Evolutionary conservation across 805 yeast genomes (phyloP).

Genomic region (Starmerella bombi): DNA sequence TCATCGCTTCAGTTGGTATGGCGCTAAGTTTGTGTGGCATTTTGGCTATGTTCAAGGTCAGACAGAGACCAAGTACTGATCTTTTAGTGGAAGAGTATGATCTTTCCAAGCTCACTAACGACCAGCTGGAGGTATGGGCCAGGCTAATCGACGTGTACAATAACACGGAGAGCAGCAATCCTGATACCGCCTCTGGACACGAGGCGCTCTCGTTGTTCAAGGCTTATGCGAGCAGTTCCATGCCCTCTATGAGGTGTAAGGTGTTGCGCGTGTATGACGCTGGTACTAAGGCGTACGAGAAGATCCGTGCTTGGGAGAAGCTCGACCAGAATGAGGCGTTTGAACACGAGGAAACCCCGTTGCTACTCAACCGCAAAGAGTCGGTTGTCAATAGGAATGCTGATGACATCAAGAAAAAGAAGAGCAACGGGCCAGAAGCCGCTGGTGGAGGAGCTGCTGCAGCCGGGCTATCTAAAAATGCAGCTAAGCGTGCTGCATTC

Average conservation of each 20-base stretch:
- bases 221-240: slow-evolving; percentile 24
- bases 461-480: slow-evolving; percentile 23
- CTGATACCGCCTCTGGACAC: slow-evolving; percentile 27
- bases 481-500: slow-evolving; percentile 22
- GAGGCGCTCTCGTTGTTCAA: slow-evolving; percentile 26
- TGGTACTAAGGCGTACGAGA: slow-evolving; percentile 21
- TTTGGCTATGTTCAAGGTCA: slow-evolving; percentile 18
- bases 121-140: slow-evolving; percentile 25
- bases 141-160: slow-evolving; percentile 26
- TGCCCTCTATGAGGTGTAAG: slow-evolving; percentile 23
- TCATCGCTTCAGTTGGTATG: slow-evolving; percentile 16
- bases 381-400: slow-evolving; percentile 13
- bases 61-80: slow-evolving; percentile 22
- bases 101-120: slow-evolving; percentile 18
- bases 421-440: too few relatives aligned
- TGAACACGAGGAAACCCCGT: slow-evolving; percentile 11
- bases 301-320: slow-evolving; percentile 25
- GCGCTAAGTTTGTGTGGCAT: slow-evolving; percentile 19
- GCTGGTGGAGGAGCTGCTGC: slow-evolving; percentile 1
- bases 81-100: slow-evolving; percentile 25
- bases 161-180: slow-evolving; percentile 16
- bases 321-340: slow-evolving; percentile 24
- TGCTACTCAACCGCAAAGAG: slow-evolving; percentile 12
- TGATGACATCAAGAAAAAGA: slow-evolving; percentile 3
- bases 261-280: slow-evolving; percentile 27